Evolutionary conservation across 78 protist species (phyloP).

Genomic region (Guillardia theta): DNA sequence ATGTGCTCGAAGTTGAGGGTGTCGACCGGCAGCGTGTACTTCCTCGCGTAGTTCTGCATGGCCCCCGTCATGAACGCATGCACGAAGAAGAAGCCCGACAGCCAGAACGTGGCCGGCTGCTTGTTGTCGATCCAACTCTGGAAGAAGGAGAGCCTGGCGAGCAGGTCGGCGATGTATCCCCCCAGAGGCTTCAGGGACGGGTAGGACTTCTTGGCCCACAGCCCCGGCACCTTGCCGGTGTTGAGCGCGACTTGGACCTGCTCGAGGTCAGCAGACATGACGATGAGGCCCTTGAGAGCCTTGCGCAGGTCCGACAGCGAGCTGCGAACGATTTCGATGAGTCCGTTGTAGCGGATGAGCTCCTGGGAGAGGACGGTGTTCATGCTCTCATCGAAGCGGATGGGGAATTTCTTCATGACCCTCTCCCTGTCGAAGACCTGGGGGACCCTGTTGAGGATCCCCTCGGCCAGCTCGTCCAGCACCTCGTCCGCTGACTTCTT

Average conservation of each 20-base stretch:
- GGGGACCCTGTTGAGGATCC: constrained; percentile 59
- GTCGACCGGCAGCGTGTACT: constrained; percentile 65
- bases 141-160: background rate
- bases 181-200: constrained; percentile 56
- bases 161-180: background rate
- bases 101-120: constrained; percentile 63
- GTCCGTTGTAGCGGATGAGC: constrained; percentile 60
- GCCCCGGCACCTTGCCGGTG: constrained; percentile 5
- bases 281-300: constrained; percentile 75
- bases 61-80: constrained; percentile 81
- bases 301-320: constrained; percentile 42
- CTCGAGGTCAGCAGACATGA: constrained; percentile 73
- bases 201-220: constrained; percentile 44
- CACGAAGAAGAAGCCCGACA: constrained; percentile 82
- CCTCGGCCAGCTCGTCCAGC: constrained; percentile 31
- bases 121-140: constrained; percentile 45
- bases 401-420: constrained; percentile 50
- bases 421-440: constrained; percentile 46
- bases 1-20: constrained; percentile 47
- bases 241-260: background rate
- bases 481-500: constrained; percentile 22
- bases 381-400: constrained; percentile 59
- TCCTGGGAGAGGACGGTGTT: constrained; percentile 71
- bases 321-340: constrained; percentile 1
- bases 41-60: constrained; percentile 76